Conservation (phyloP, 2,329 filamentous ascomycete species). For the Cucurbitaria berberidis region DNA sequence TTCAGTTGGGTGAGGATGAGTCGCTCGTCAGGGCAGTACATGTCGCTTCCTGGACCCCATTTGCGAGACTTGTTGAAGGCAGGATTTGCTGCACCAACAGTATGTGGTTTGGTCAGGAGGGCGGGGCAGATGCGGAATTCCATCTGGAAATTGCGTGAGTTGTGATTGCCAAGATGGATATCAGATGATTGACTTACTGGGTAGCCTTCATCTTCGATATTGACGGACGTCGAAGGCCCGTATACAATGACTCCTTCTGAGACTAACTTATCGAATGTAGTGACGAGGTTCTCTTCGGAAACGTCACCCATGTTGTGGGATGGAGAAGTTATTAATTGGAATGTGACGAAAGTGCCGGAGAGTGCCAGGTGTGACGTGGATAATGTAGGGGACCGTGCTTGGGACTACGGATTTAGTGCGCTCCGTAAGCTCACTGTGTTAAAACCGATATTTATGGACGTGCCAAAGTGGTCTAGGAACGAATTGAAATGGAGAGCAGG, state of each 20-base stretch:
- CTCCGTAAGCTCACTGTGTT: not conserved
- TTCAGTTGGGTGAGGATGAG: constrained; percentile 52
- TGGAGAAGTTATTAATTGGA: not conserved
- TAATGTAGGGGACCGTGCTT: constrained; percentile 11
- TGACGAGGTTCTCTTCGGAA: constrained; percentile 19
- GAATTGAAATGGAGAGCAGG: not conserved
- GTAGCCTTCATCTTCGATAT: constrained; percentile 30
- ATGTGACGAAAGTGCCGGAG: constrained; percentile 6
- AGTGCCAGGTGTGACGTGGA: constrained; percentile 4
- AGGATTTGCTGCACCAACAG: constrained; percentile 25
- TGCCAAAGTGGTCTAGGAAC: not conserved
- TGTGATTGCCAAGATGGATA: constrained; percentile 1
- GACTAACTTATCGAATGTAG: constrained; percentile 34
- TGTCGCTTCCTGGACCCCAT: constrained; percentile 47
- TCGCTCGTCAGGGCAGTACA: constrained; percentile 54
- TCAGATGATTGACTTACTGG: constrained; percentile 23
- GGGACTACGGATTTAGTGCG: constrained; percentile 12
- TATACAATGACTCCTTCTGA: constrained; percentile 32
- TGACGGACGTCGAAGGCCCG: constrained; percentile 28
- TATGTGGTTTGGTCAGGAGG: constrained; percentile 39
- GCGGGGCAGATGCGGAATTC: constrained; percentile 43
- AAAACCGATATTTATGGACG: too few species aligned
- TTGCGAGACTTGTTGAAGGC: constrained; percentile 23
- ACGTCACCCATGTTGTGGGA: constrained; percentile 14
- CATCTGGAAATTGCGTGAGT: constrained; percentile 20